Evolutionary conservation across 1,284 basidiomycete genomes (phyloP).

Genomic region (Sporisorium sorghi): DNA sequence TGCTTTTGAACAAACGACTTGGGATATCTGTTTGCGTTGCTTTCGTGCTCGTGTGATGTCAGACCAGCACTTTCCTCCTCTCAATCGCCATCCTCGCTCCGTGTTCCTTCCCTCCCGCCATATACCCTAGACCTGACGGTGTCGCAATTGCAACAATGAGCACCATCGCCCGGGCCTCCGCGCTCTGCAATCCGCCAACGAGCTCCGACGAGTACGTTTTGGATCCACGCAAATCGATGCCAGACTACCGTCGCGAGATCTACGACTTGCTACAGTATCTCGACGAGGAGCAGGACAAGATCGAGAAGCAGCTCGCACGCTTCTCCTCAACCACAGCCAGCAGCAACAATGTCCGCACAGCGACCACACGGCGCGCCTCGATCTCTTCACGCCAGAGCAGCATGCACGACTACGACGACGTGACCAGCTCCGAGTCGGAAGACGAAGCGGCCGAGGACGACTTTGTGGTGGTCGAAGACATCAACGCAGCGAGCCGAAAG

Average conservation of each 20-base stretch:
- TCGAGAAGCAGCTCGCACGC: slow-evolving; percentile 36
- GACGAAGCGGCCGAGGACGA: slow-evolving; percentile 38
- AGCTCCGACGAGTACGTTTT: slow-evolving; percentile 29
- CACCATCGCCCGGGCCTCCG: slow-evolving; percentile 10
- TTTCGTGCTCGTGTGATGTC: not conserved
- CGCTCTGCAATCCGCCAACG: not conserved
- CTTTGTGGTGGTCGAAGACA: slow-evolving; percentile 45
- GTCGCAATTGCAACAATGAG: slow-evolving; percentile 12
- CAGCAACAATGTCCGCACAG: not conserved
- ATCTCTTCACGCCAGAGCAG: slow-evolving; percentile 4
- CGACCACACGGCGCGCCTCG: slow-evolving; percentile 10
- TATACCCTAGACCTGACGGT: slow-evolving; percentile 6
- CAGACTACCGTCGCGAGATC: slow-evolving; percentile 51
- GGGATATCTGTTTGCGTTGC: no score
- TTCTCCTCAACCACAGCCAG: slow-evolving; percentile 8
- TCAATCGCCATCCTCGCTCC: not conserved
- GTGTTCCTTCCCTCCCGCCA: not conserved
- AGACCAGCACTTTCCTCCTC: not conserved
- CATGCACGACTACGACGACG: slow-evolving; percentile 18
- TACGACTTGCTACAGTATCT: slow-evolving; percentile 48
- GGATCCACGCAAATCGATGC: slow-evolving; percentile 41
- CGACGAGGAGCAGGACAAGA: slow-evolving; percentile 51
- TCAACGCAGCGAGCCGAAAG: slow-evolving; percentile 32
- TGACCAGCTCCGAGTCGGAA: slow-evolving; percentile 21
- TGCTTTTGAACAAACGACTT: not conserved